Percentiles rank a stretch among this genome's conserved stretches.
These are phyloP conservation scores for Cutaneotrichosporon sp. DNA, from an alignment of 1,284 basidiomycete genomes.

Conservation along the genomic window DNA sequence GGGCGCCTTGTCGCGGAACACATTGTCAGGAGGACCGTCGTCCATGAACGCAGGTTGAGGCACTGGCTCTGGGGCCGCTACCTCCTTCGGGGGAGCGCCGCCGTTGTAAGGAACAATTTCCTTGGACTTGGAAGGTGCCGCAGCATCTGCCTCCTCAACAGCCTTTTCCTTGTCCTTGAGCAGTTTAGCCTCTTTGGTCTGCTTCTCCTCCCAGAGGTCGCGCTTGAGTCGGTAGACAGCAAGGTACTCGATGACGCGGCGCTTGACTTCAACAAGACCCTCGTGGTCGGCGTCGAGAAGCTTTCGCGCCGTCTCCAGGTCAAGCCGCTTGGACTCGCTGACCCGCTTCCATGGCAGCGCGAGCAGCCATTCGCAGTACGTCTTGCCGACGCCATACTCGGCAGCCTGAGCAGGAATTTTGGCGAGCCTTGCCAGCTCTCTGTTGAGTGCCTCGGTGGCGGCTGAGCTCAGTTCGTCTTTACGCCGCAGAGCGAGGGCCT, in stretches of 20 bases:
- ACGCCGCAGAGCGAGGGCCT: conserved; percentile 19
- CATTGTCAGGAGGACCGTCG: conserved; percentile 30
- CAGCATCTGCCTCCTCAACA: neutral
- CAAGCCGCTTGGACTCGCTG: conserved; percentile 26
- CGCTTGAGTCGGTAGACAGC: conserved; percentile 44
- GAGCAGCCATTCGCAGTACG: conserved; percentile 42
- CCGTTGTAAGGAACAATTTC: conserved; percentile 6
- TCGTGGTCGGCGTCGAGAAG: conserved; percentile 42
- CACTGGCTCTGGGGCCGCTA: neutral
- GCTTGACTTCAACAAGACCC: conserved; percentile 42
- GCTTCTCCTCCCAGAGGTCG: conserved; percentile 33
- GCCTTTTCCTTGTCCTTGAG: conserved; percentile 2
- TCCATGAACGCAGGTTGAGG: conserved; percentile 8
- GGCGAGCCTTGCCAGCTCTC: conserved; percentile 32
- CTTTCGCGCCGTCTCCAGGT: conserved; percentile 31
- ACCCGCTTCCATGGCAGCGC: conserved; percentile 40
- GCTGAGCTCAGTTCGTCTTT: conserved; percentile 24
- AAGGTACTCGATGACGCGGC: conserved; percentile 43
- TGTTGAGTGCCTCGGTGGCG: conserved; percentile 25
- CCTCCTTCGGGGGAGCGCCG: neutral
- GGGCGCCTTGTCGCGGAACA: conserved; percentile 43
- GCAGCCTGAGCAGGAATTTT: conserved; percentile 42
- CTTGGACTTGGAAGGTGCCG: conserved; percentile 1
- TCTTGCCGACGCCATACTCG: conserved; percentile 42
- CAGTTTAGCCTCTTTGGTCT: conserved; percentile 7